Conservation (phyloP, 2,329 filamentous ascomycete species). For the Aspergillus viridinutans region DNA sequence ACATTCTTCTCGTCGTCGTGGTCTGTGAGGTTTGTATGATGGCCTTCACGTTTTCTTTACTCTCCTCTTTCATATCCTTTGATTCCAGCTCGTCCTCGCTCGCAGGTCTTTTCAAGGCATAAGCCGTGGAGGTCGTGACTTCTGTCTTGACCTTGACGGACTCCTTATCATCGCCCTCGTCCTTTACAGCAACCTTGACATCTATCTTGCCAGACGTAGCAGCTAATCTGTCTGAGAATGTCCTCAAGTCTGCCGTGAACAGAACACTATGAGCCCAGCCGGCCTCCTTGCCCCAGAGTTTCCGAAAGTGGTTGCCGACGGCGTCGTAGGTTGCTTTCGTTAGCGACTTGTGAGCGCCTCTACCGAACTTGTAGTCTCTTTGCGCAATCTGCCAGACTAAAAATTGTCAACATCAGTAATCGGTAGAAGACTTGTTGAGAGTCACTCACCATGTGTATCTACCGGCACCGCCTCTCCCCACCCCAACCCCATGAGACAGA, state of each 20-base stretch:
- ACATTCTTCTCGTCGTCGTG: constrained; percentile 25
- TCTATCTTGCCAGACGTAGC: constrained; percentile 35
- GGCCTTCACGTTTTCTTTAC: constrained; percentile 12
- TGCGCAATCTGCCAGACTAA: constrained; percentile 94
- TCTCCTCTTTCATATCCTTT: constrained; percentile 17
- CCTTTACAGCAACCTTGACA: constrained; percentile 23
- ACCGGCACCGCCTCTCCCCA: constrained; percentile 96
- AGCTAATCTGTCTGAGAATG: constrained; percentile 68
- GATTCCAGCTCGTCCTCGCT: constrained; percentile 19
- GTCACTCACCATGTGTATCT: constrained; percentile 70
- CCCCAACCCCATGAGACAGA: constrained; percentile 90
- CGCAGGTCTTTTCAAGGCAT: constrained; percentile 22
- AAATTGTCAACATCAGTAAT: constrained; percentile 2
- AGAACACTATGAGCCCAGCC: constrained; percentile 97
- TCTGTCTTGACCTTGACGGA: constrained; percentile 23
- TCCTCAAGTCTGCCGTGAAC: constrained; percentile 85
- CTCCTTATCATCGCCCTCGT: constrained; percentile 25
- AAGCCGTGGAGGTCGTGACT: constrained; percentile 19
- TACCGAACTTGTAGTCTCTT: constrained; percentile 89
- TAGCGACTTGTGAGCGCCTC: constrained; percentile 75
- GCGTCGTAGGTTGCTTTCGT: constrained; percentile 87
- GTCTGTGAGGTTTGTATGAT: constrained; percentile 19
- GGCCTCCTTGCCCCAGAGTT: constrained; percentile 86
- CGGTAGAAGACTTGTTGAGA: background rate
- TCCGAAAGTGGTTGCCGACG: constrained; percentile 82